Conservation (phyloP, 2,329 filamentous ascomycete genomes). For the Helicocarpus griseus region DNA sequence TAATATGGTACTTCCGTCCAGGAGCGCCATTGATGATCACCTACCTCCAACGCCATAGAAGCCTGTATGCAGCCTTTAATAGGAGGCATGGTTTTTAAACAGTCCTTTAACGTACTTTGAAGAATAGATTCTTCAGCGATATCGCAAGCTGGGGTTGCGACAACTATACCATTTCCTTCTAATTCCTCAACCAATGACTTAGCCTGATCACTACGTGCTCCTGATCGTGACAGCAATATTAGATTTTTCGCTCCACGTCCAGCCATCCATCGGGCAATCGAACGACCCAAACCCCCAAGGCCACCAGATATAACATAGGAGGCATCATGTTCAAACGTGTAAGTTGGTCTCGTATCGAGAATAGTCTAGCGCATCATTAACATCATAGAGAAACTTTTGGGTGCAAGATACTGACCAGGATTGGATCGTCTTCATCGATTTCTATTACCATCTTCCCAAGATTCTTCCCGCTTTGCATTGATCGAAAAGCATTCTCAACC, state of each 20-base stretch:
- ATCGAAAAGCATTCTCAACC: conserved; percentile 17
- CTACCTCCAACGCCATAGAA: conserved; percentile 11
- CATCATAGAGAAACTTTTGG: no score
- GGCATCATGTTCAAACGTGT: conserved; percentile 15
- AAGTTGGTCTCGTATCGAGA: neutral
- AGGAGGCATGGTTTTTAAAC: conserved; percentile 9
- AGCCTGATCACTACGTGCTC: conserved; percentile 8
- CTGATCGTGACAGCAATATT: conserved; percentile 21
- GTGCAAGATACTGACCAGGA: no score
- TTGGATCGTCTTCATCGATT: conserved; percentile 9
- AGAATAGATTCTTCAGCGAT: neutral
- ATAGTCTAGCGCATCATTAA: neutral
- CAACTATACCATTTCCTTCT: conserved; percentile 11
- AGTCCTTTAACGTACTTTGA: neutral
- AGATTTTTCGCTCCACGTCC: conserved; percentile 19
- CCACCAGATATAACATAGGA: conserved; percentile 10
- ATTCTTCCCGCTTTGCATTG: conserved; percentile 24
- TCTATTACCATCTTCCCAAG: conserved; percentile 31
- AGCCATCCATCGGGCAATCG: conserved; percentile 6
- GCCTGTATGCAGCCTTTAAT: conserved; percentile 16
- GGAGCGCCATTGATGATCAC: no score
- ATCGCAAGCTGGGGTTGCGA: conserved; percentile 10
- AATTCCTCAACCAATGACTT: conserved; percentile 11
- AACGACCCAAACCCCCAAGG: conserved; percentile 5
- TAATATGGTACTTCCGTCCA: conserved; percentile 3